Evolutionary conservation across 495 filamentous ascomycete genomes (phyloP).

Genomic region (Aspergillus diversus): DNA sequence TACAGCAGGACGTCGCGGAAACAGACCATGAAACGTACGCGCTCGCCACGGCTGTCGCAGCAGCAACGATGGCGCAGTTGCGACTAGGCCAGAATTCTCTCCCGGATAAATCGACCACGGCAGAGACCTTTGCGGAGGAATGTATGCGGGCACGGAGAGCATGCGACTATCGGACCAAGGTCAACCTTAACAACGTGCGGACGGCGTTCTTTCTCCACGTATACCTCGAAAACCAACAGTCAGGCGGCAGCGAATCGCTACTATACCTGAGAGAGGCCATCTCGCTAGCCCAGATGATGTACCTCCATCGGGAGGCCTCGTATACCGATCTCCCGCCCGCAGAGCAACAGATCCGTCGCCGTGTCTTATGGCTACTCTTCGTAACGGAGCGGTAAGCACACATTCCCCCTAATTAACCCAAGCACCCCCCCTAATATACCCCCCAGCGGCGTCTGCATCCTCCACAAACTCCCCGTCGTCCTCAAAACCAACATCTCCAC

Average conservation of each 20-base stretch:
- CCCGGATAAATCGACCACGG: slow-evolving; percentile 28
- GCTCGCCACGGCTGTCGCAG: slow-evolving; percentile 45
- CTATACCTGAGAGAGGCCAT: slow-evolving; percentile 49
- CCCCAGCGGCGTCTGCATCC: slow-evolving; percentile 43
- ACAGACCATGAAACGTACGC: slow-evolving; percentile 43
- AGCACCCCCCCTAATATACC: too few species aligned
- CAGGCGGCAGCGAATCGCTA: slow-evolving; percentile 42
- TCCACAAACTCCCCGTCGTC: slow-evolving; percentile 47
- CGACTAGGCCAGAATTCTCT: slow-evolving; percentile 32
- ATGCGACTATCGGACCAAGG: slow-evolving; percentile 21
- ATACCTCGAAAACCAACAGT: slow-evolving; percentile 48
- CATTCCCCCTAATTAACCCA: neutral
- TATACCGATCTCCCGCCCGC: slow-evolving; percentile 32
- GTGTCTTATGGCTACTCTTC: slow-evolving; percentile 50
- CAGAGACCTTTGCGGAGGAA: slow-evolving; percentile 25
- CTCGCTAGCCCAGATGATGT: slow-evolving; percentile 49
- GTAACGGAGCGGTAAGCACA: slow-evolving; percentile 44
- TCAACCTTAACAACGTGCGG: slow-evolving; percentile 32
- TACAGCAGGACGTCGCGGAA: slow-evolving; percentile 31
- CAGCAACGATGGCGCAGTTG: slow-evolving; percentile 50
- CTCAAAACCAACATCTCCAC: slow-evolving; percentile 38
- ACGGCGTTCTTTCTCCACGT: slow-evolving; percentile 52
- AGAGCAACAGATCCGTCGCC: slow-evolving; percentile 42
- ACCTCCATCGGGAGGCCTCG: slow-evolving; percentile 40
- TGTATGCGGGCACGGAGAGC: slow-evolving; percentile 20